Evolutionary conservation across 805 yeast genomes (phyloP), one percentile per base, ranked within the genome.

Genomic region (Saturnispora mendoncae): DNA sequence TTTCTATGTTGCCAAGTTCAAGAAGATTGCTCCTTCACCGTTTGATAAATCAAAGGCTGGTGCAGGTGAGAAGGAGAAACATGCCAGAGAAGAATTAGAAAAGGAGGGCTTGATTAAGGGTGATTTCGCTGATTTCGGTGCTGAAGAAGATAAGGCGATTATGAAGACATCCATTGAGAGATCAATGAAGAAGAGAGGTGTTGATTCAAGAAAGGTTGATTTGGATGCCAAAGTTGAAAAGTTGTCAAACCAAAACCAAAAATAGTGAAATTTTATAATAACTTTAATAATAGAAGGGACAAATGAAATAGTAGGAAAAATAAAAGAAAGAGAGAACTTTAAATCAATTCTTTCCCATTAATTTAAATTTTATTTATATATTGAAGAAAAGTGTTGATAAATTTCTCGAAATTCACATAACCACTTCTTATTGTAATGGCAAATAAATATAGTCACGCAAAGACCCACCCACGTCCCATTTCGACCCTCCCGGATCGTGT

Each of bases 1-100:
- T 19, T 92, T 92, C 74, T 92, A 68, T 62, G 98, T 92, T 45
- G 99, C 99, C 42, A 92, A 90, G 63, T 85, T 92, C 71, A 78
- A 84, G 67, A 92, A 92, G 73, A 78, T 75, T 48, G 94, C 88
- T 0, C 69, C 95, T 46, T 80, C 94, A 49, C 82, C 88, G 36
- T 84, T 81, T 54, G 95, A 84, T 63, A 77, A 76, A 41, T 76
- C 87, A 44, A 84, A 81, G 66, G 88, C 92, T 6, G 90, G 92
- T 51, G 94, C 95, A 18, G 73, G 73, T 56, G 95, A 85, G 64
- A 85, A 84, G 67, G 95, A 85, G 64, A 66, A 68, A 26, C 62
- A 72, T 45, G 92, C 94, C n/a, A 72, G 90, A 67, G 74, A 80
- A 36, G 95, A 84, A 63, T 84, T 79, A 44, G 59, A 50, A 7